Conservation (phyloP, 768 basidiomycete species). For the Dentipellis fragilis region DNA sequence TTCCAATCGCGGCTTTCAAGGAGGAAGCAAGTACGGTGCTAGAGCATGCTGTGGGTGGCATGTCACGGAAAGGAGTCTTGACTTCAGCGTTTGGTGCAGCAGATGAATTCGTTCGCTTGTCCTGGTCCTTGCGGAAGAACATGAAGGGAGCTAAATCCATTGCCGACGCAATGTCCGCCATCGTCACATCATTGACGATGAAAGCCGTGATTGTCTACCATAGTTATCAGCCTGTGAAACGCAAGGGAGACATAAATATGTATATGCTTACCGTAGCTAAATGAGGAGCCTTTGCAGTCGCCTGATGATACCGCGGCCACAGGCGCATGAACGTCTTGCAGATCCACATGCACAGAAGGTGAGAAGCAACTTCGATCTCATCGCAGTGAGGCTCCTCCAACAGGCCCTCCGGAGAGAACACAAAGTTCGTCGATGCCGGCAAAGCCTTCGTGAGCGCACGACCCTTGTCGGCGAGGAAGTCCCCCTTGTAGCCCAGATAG, state of each 20-base stretch:
- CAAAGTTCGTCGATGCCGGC: not conserved
- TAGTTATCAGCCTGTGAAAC: no score
- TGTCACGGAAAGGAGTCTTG: no score
- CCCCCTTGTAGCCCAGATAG: not conserved
- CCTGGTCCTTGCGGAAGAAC: not conserved
- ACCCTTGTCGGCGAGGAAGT: not conserved
- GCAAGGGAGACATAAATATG: not conserved
- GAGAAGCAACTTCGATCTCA: slow-evolving; percentile 19
- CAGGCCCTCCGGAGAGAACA: not conserved
- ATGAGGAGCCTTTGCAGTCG: slow-evolving; percentile 1
- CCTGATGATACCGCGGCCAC: slow-evolving; percentile 18
- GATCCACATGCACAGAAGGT: slow-evolving; percentile 23
- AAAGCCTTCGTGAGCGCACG: not conserved
- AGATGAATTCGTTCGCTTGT: not conserved
- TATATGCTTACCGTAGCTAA: not conserved
- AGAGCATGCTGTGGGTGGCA: not conserved
- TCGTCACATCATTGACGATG: not conserved
- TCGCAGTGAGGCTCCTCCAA: not conserved
- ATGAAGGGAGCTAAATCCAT: not conserved
- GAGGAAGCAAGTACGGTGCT: not conserved
- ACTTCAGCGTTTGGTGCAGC: not conserved
- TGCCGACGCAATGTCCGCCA: not conserved
- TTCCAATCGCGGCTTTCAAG: not conserved
- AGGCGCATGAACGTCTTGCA: slow-evolving; percentile 16
- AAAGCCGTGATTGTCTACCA: not conserved